These are phyloP conservation scores for Elongisporangium undulatum DNA, from an alignment of 352 stramenopile species.

Conservation along the genomic window DNA sequence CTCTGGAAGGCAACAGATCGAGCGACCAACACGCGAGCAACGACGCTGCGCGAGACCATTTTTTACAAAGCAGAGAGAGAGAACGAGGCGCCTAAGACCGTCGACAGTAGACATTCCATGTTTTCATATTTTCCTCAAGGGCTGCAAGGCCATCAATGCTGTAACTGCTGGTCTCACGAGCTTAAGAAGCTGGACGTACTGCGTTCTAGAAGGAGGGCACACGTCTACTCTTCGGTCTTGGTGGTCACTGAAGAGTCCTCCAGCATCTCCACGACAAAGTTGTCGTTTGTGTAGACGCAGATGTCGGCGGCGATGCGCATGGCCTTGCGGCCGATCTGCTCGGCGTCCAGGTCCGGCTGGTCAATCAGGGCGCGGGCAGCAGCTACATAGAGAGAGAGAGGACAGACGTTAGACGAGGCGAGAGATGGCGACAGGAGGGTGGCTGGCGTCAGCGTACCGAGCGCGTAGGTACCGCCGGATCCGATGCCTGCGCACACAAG, in stretches of 20 bases:
- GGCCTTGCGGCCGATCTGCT: slow-evolving; percentile 91
- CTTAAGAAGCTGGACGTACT: neutral
- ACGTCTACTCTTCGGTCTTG: slow-evolving; percentile 17
- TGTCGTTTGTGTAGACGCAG: slow-evolving; percentile 99
- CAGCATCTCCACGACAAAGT: slow-evolving; percentile 93
- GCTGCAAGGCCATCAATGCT: too few relatives aligned
- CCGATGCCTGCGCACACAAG: slow-evolving; percentile 63
- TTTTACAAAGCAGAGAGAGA: neutral
- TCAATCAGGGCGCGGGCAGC: slow-evolving; percentile 95
- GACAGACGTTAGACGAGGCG: slow-evolving; percentile 4
- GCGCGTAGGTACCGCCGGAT: slow-evolving; percentile 90
- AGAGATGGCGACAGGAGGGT: slow-evolving; percentile 8
- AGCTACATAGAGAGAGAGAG: slow-evolving; percentile 36
- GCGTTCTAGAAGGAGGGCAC: neutral
- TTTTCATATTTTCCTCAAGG: neutral
- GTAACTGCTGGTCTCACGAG: neutral
- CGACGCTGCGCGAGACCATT: neutral
- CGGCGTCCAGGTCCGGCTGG: slow-evolving; percentile 89
- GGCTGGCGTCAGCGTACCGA: slow-evolving; percentile 52
- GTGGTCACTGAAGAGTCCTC: slow-evolving; percentile 35
- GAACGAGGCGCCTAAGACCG: neutral
- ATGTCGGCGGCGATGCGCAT: slow-evolving; percentile 98
- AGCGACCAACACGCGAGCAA: neutral
- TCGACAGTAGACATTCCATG: neutral
- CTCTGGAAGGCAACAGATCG: neutral